Conservation (phyloP, 2,329 filamentous ascomycete genomes). For the Raffaelea deltoideospora region DNA sequence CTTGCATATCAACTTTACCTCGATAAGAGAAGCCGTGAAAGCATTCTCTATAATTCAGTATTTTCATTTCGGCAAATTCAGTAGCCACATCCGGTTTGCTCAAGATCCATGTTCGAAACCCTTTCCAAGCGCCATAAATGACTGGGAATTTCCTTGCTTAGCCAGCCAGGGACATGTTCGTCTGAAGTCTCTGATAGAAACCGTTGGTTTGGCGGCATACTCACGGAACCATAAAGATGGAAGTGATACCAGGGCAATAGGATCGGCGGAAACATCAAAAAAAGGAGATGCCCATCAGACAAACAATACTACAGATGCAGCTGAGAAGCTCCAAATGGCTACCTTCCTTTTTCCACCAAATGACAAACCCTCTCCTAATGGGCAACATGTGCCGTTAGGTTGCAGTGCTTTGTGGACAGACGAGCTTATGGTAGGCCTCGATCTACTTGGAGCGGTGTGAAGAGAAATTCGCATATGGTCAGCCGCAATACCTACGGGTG, state of each 20-base stretch:
- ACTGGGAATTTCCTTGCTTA: neutral
- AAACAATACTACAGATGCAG: no score
- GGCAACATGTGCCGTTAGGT: neutral
- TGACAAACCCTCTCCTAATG: neutral
- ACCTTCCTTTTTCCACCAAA: no score
- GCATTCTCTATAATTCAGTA: slow-evolving; percentile 2
- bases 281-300: no score
- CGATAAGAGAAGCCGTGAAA: slow-evolving; percentile 5
- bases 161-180: slow-evolving; percentile 6
- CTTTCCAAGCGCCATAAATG: no score
- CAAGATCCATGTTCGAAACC: slow-evolving; percentile 5
- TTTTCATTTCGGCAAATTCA: slow-evolving; percentile 7
- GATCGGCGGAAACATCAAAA: no score
- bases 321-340: no score
- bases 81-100: neutral
- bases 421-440: slow-evolving; percentile 5
- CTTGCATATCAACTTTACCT: slow-evolving; percentile 7
- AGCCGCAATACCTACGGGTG: no score
- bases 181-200: slow-evolving; percentile 6
- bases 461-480: no score
- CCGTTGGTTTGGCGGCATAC: slow-evolving; percentile 5
- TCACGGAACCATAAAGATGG: slow-evolving; percentile 1
- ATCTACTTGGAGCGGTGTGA: slow-evolving; percentile 1
- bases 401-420: slow-evolving; percentile 4
- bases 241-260: no score